Percentiles rank a stretch among this genome's conserved stretches.
Evolutionary conservation across 768 basidiomycete species (phyloP).

Genomic region (Suillus placidus): DNA sequence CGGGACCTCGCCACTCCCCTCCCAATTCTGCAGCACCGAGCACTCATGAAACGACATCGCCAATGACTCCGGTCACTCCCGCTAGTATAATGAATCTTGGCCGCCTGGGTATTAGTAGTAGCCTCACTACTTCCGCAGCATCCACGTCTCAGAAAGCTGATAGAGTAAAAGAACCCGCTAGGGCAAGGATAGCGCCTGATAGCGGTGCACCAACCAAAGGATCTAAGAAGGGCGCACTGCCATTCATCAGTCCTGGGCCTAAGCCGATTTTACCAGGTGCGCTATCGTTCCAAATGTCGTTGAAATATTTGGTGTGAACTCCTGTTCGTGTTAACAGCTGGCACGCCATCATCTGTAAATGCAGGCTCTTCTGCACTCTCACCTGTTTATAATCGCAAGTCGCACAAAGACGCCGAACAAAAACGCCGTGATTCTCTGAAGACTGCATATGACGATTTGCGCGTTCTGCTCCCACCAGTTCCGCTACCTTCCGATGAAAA

Average conservation of each 20-base stretch:
- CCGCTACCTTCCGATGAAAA: constrained; percentile 78
- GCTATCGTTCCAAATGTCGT: constrained; percentile 16
- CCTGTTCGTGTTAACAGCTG: constrained; percentile 31
- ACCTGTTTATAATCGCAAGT: constrained; percentile 65
- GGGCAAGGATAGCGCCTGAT: constrained; percentile 27
- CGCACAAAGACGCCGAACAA: constrained; percentile 97
- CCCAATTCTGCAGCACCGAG: constrained; percentile 14
- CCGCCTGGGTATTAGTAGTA: constrained; percentile 54
- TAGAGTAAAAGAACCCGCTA: constrained; percentile 34
- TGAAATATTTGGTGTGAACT: neutral
- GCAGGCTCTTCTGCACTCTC: constrained; percentile 26
- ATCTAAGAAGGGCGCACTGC: constrained; percentile 33
- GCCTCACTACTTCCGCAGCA: constrained; percentile 29
- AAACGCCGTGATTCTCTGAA: constrained; percentile 96
- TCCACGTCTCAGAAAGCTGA: constrained; percentile 32
- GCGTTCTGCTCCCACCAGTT: constrained; percentile 83
- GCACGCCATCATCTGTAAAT: constrained; percentile 33
- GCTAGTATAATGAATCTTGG: constrained; percentile 92
- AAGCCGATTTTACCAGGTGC: constrained; percentile 77
- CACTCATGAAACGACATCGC: constrained; percentile 12
- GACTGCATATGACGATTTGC: constrained; percentile 87
- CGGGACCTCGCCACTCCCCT: constrained; percentile 28
- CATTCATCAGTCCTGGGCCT: constrained; percentile 53
- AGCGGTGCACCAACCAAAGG: constrained; percentile 22
- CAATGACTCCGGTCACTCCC: constrained; percentile 80